phyloP scores from a whole-genome alignment of 257 asterid species.

The Rhazya stricta region DNA sequence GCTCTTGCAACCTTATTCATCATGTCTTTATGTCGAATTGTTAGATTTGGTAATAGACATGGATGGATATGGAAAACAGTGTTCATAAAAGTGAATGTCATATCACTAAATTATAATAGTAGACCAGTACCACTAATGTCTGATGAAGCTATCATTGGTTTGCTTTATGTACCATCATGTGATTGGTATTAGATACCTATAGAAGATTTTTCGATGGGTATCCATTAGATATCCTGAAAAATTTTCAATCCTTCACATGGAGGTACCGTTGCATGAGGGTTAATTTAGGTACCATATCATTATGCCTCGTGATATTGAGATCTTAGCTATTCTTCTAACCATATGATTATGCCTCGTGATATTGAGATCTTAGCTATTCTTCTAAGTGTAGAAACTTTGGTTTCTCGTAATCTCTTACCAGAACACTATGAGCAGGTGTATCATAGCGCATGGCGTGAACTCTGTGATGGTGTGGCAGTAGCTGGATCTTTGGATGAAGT shows the following conservation, averaged over 20 bases:
- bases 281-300: background rate
- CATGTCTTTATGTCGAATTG: constrained; percentile 1
- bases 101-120: background rate
- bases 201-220: too few species aligned
- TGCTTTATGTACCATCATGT: background rate
- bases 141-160: background rate
- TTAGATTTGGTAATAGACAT: constrained; percentile 8
- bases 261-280: background rate
- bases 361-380: background rate
- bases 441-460: constrained; percentile 98
- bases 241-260: background rate
- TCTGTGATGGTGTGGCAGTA: constrained; percentile 77
- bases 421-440: constrained; percentile 54
- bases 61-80: background rate
- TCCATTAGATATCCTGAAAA: background rate
- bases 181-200: background rate
- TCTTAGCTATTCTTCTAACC: background rate
- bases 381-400: background rate
- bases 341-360: background rate
- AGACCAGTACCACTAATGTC: background rate
- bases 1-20: constrained; percentile 12
- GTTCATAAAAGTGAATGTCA: background rate
- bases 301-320: background rate
- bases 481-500: constrained; percentile 93
- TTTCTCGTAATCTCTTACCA: constrained; percentile 15